Evolutionary conservation across 495 filamentous ascomycete genomes (phyloP), one percentile per base, ranked within the genome.

Genomic region (Xylaria longipes): DNA sequence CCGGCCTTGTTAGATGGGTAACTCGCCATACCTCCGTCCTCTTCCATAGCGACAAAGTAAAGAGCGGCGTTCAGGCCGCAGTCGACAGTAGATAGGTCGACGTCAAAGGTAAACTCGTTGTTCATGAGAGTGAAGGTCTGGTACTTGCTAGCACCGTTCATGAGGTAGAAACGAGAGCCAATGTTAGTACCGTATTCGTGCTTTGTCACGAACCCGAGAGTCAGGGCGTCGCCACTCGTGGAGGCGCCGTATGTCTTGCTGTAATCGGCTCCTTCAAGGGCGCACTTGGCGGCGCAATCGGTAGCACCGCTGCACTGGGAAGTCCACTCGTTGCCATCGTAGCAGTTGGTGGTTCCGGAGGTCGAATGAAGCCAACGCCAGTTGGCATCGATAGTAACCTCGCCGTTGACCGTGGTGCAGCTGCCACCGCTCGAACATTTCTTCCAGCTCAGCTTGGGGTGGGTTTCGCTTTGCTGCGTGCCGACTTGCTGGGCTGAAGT

Each of bases 71-170:
- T 90, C 15, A 90, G 76, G 66, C 88, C 88, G 77, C 88, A 90
- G 64, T 78, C 77, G 52, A 80, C 46, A 82, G 85, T 84, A 67
- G 84, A 87, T 14, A 89, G 82, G 72, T 89, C 87, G 62, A 89
- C 87, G 64, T 89, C 87, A 76, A 90, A 89, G 71, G 86, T 82
- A 81, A 90, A 89, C 82, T 90, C 88, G 77, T 86, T 87, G 79
- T 83, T 84, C 75, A 82, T 75, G 22, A 89, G 84, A 37, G 79
- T 80, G 81, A 89, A 88, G 74, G 81, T 84, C 79, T 89, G 81
- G 82, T 90, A 89, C 73, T 84, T 84, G 79, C 80, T 80, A 48
- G 78, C 76, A 17, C 71, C 73, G 54, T 81, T 85, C 87, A 90
- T 87, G 22, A 90, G 80, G 81, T 89, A 89, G 67, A 84, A 77